Evolutionary conservation across 1,284 basidiomycete species (phyloP), one percentile per base, ranked within the genome.

Genomic region (Boletus semigastroideus): DNA sequence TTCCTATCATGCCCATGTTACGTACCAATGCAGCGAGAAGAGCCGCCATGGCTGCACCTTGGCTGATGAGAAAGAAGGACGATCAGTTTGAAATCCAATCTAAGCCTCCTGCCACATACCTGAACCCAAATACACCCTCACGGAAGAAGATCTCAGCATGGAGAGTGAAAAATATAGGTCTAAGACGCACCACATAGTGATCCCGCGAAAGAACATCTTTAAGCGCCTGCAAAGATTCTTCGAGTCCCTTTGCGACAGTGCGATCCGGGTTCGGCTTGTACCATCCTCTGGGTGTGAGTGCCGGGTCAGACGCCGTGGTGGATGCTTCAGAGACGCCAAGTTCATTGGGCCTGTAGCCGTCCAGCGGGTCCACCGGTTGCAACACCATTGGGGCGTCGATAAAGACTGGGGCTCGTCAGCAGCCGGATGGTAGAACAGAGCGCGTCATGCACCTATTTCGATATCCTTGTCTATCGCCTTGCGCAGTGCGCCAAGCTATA

Each of bases 101-200:
- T 10, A 22, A 22, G 42, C 28, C 22, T 20, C 28, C 14, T 40
- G 9, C 46, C 28, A 49, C 67, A 37, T 44, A 83, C 84, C 84
- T 88, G 70, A 92, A 92, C 9, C 90, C 91, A 65, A 94, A 83
- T 16, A 94, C 78, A 28, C 91, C 92, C 87, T 93, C 53, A 25
- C 4, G 13, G 37, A 38, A 14, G 5, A 19, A 5, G 7, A n/a
- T 36, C 11, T 38, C 12, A 37, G 34, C 4, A 3, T 25, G 19
- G 10, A 36, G 11, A 14, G 27, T 11, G 4, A 16, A 25, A 22
- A 4, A 19, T 2, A 13, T 3, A 1, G 3, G 13, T 10, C 13
- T 4, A 36, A 7, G 16, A 64, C 77, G 57, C 50, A 87, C 87
- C 68, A 85, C 81, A 65, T 86, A 90, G 44, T 63, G 79, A 56